Percentiles rank a stretch among this genome's conserved stretches.
Evolutionary conservation across 805 yeast species (phyloP).

Genomic region (Zygosaccharomyces kombuchaensis): DNA sequence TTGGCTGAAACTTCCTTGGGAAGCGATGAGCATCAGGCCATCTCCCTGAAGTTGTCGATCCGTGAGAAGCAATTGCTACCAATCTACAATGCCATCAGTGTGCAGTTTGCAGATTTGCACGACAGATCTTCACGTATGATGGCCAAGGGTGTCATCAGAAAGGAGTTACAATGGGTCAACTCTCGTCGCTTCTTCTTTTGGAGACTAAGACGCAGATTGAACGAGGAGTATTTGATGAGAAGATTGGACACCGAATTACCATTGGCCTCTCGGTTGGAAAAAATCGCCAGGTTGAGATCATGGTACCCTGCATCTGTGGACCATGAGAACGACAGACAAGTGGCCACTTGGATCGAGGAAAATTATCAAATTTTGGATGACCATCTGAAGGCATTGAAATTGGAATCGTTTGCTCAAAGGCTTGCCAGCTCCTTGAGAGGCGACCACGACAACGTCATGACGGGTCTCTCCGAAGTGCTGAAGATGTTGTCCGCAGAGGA

Average conservation of each 20-base stretch:
- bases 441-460: conserved; percentile 50
- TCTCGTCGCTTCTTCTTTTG: conserved; percentile 98
- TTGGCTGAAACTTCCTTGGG: conserved; percentile 49
- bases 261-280: conserved; percentile 65
- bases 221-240: conserved; percentile 82
- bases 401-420: conserved; percentile 61
- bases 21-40: conserved; percentile 60
- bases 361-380: conserved; percentile 61
- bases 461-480: conserved; percentile 53
- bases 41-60: conserved; percentile 61
- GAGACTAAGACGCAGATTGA: conserved; percentile 93
- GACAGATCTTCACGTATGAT: conserved; percentile 97
- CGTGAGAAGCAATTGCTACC: conserved; percentile 83
- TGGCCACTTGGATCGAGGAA: conserved; percentile 81
- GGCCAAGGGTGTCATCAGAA: conserved; percentile 86
- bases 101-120: conserved; percentile 96
- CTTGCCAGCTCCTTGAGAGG: conserved; percentile 55
- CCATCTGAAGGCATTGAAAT: conserved; percentile 57
- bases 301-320: conserved; percentile 75
- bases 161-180: conserved; percentile 78
- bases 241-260: conserved; percentile 63
- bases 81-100: conserved; percentile 84
- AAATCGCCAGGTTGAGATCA: conserved; percentile 79
- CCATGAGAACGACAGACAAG: conserved; percentile 66
- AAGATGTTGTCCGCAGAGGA: conserved; percentile 51